Base-by-base conservation (phyloP, 2,329 filamentous ascomycete genomes). In the Pleurostoma richardsiae region DNA sequence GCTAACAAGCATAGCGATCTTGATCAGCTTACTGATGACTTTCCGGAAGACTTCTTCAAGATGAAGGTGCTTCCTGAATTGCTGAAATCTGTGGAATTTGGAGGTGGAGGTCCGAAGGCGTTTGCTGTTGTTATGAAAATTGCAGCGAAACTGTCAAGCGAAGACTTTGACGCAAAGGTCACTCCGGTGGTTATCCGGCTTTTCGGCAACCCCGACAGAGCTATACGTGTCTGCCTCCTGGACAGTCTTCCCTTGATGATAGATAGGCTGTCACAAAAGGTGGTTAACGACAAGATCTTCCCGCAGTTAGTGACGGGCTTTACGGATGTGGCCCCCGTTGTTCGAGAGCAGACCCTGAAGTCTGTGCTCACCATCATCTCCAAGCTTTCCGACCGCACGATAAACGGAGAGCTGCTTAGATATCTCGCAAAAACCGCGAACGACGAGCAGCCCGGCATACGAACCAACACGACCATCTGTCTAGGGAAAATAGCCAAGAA, bases 71-170 rank as follows among this genome's bases (percentile, higher is more conserved):
- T 99, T 6, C 94, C 94, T 0, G 94, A 99, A 62, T 73, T 99
- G 30, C 77, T 99, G n/a, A 99, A 97, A 62, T 96, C 91, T 0
- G 90, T 97, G n/a, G 94, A 99, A 60, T 99, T 96, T 64, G 94
- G 94, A 6, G 94, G 92, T 8, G 94, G 94, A 29, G 94, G 94
- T 0, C 88, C 92, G 0, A 95, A 95, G 60, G 91, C 95, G 1
- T 88, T 99, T 49, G 72, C 77, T 1, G 83, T 95, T 2, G 88
- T 96, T 39, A 83, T 97, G 73, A 95, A 95, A 61, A 96, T 99
- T 56, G 83, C 90, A 4, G 74, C 83, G 5, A 97, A 96, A 61
- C 73, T 99, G 39, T 82, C 88, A 3, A 85, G 86, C 50, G 94
- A 97, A 7, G 94, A 99, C 63, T 99, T 95, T 63, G 88, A 95